Conservation (phyloP, 78 protist species). For the Dictyostelium purpureum region DNA sequence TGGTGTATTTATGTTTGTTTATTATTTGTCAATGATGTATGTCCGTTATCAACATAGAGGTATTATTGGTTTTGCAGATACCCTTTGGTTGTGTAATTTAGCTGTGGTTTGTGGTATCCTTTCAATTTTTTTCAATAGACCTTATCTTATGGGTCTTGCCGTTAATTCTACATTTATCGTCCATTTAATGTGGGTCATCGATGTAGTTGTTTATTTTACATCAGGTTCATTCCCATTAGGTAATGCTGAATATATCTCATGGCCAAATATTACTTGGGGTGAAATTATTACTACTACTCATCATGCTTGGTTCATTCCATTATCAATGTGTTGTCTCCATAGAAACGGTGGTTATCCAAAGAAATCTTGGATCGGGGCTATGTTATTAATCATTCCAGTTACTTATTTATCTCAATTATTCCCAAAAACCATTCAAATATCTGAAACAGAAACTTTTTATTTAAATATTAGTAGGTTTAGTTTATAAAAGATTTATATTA, state of each 20-base stretch:
- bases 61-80: constrained; percentile 49
- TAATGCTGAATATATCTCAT: constrained; percentile 34
- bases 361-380: constrained; percentile 20
- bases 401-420: not conserved
- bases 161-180: constrained; percentile 31
- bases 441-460: constrained; percentile 31
- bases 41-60: constrained; percentile 56
- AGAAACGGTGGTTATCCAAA: constrained; percentile 57
- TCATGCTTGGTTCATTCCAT: constrained; percentile 70
- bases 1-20: constrained; percentile 25
- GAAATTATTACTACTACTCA: constrained; percentile 68
- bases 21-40: constrained; percentile 55
- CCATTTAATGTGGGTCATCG: constrained; percentile 49
- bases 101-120: constrained; percentile 19
- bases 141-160: constrained; percentile 27
- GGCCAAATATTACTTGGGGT: constrained; percentile 78
- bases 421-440: constrained; percentile 23
- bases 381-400: not conserved
- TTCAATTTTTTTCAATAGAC: constrained; percentile 17
- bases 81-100: constrained; percentile 64
- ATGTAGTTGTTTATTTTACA: constrained; percentile 13
- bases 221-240: constrained; percentile 60
- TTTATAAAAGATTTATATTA: not conserved
- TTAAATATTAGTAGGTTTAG: constrained; percentile 62
- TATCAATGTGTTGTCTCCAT: constrained; percentile 19